Percentiles rank a stretch among this genome's conserved stretches.
These are phyloP conservation scores for Claviceps cyperi DNA, from an alignment of 2,329 filamentous ascomycete genomes.

Conservation along the genomic window DNA sequence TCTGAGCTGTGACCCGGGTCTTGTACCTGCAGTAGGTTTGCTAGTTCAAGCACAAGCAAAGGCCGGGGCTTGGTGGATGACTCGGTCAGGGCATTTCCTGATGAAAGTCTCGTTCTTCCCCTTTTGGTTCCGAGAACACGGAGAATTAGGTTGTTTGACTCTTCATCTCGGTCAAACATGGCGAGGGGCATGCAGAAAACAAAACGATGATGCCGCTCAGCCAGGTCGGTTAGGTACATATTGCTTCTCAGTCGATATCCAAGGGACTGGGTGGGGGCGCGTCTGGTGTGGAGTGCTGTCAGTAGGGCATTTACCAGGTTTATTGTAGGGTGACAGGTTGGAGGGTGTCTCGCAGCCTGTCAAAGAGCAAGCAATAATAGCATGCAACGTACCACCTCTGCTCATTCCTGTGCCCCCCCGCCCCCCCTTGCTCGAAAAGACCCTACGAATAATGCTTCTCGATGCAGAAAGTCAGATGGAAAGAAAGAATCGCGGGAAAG, in stretches of 20 bases:
- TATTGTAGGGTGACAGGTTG: neutral
- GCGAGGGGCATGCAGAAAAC: neutral
- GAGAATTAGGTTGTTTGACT: neutral
- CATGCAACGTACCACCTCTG: neutral
- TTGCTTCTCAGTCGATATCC: neutral
- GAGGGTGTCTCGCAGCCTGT: neutral
- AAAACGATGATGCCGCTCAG: neutral
- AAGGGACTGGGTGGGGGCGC: neutral
- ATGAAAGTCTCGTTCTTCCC: neutral
- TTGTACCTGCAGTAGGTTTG: neutral
- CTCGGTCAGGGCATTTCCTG: neutral
- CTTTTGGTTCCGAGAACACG: no score
- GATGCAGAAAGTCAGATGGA: constrained; percentile 16
- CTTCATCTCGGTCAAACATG: neutral
- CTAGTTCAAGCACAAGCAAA: neutral
- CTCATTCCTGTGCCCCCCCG: neutral
- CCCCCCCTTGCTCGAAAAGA: constrained; percentile 6
- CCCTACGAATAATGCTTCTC: constrained; percentile 5
- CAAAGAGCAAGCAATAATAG: neutral
- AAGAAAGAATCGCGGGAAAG: constrained; percentile 16
- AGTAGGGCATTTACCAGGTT: neutral
- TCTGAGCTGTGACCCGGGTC: neutral
- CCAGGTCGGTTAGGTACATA: neutral
- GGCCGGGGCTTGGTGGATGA: neutral
- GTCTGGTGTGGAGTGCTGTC: neutral